These are phyloP conservation scores for Somion occarium DNA, from an alignment of 1,284 basidiomycete genomes.

Conservation along the genomic window DNA sequence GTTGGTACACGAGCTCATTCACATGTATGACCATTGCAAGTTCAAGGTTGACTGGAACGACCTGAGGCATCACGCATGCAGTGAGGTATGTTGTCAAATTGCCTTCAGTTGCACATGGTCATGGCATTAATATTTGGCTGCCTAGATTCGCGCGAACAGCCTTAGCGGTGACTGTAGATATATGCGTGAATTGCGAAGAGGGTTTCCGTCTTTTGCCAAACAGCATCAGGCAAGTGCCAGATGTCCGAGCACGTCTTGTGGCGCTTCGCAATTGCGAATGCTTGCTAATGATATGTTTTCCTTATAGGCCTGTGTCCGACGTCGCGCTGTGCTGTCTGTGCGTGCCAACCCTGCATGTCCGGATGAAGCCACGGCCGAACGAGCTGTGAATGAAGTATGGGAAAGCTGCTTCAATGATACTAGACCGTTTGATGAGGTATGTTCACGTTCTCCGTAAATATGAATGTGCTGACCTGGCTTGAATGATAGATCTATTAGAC, in stretches of 20 bases:
- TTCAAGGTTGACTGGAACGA: slow-evolving; percentile 93
- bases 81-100: slow-evolving; percentile 64
- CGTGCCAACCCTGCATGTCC: slow-evolving; percentile 79
- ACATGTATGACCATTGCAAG: slow-evolving; percentile 92
- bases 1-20: slow-evolving; percentile 91
- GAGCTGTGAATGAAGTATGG: slow-evolving; percentile 94
- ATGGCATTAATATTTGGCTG: not conserved
- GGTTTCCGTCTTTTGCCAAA: slow-evolving; percentile 78
- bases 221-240: slow-evolving; percentile 82
- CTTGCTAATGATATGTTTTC: slow-evolving; percentile 8
- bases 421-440: slow-evolving; percentile 93
- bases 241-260: too few species aligned
- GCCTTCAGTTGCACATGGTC: slow-evolving; percentile 1
- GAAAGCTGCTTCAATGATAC: slow-evolving; percentile 95
- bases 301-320: slow-evolving; percentile 78
- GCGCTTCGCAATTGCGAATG: not conserved
- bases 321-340: slow-evolving; percentile 84
- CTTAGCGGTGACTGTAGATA: slow-evolving; percentile 90
- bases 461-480: not conserved
- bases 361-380: slow-evolving; percentile 72
- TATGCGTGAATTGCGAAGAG: slow-evolving; percentile 75
- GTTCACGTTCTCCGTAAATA: slow-evolving; percentile 11
- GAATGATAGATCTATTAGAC: not conserved
- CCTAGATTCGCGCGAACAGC: slow-evolving; percentile 91
- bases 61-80: slow-evolving; percentile 91